A percentile compares a stretch with the other conserved stretches of the same genome.
Conservation (phyloP, 768 basidiomycete genomes). For the Hydnum rufescens region DNA sequence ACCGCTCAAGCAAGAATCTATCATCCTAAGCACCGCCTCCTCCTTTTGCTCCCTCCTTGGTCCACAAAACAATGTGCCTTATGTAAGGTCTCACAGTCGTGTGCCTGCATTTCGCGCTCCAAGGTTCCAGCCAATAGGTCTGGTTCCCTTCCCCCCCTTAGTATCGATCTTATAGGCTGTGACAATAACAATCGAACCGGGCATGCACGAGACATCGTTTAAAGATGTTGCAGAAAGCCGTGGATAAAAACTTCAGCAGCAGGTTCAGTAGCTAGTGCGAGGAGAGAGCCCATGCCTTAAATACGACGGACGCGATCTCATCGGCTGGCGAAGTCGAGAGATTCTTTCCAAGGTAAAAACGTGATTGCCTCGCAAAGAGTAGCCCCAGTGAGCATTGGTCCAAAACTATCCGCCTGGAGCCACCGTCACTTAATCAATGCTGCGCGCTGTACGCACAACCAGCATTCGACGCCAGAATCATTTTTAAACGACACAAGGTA, state of each 20-base stretch:
- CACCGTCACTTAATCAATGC: not conserved
- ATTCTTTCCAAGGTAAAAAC: not conserved
- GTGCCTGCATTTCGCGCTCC: not conserved
- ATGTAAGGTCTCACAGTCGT: not conserved
- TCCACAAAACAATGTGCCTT: no score
- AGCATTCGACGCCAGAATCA: not conserved
- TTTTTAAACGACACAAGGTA: not conserved
- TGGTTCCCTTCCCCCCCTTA: not conserved
- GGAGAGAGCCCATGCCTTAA: not conserved
- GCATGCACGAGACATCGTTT: no score
- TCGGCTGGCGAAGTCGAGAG: not conserved
- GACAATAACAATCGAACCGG: no score
- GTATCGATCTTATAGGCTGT: not conserved
- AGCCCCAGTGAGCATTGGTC: not conserved
- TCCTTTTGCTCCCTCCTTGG: no score
- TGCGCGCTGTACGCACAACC: not conserved
- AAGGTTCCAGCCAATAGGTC: no score
- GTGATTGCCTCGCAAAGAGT: not conserved
- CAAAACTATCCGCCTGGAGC: not conserved
- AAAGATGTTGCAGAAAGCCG: not conserved
- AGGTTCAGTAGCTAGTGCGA: not conserved
- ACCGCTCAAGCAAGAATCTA: no score
- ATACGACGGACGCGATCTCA: not conserved
- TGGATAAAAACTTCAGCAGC: not conserved
- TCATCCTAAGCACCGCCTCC: not conserved